Percentiles rank a stretch among this genome's conserved stretches.
Conservation (phyloP, 768 basidiomycete species). For the Trametes cinnabarina region DNA sequence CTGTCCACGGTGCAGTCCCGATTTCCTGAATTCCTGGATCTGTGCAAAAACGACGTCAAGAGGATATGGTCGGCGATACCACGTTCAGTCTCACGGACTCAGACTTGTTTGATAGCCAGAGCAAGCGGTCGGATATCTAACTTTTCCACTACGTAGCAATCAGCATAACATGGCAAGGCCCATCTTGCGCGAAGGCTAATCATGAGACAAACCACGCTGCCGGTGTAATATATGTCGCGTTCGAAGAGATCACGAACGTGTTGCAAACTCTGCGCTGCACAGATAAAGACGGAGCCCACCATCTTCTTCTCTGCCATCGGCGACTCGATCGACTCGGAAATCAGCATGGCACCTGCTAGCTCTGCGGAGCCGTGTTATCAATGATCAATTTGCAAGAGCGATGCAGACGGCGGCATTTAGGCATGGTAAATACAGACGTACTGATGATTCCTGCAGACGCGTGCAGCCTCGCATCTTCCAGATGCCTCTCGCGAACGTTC, state of each 20-base stretch:
- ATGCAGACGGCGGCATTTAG: too few species aligned
- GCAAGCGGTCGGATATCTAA: slow-evolving; percentile 47
- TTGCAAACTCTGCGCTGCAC: slow-evolving; percentile 52
- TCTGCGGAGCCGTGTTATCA: slow-evolving; percentile 49
- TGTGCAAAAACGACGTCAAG: too few species aligned
- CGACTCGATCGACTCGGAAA: slow-evolving; percentile 53
- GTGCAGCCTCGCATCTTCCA: slow-evolving; percentile 42
- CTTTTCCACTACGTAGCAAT: slow-evolving; percentile 49
- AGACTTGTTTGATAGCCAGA: slow-evolving; percentile 33
- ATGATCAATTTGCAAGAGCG: too few species aligned
- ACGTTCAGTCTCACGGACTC: too few species aligned
- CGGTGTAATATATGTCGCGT: slow-evolving; percentile 42
- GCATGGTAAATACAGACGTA: slow-evolving; percentile 42
- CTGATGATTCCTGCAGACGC: slow-evolving; percentile 49
- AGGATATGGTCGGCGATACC: too few species aligned
- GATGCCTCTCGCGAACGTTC: slow-evolving; percentile 52
- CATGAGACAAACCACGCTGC: slow-evolving; percentile 40
- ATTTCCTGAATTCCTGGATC: too few species aligned
- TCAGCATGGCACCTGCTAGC: slow-evolving; percentile 56
- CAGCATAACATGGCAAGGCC: neutral
- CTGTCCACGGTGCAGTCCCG: too few species aligned
- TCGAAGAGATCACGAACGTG: slow-evolving; percentile 40
- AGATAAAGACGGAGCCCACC: slow-evolving; percentile 58
- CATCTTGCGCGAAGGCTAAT: neutral
- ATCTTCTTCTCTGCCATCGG: slow-evolving; percentile 51